Conservation (phyloP, 768 basidiomycete genomes). For the Leccinellum albellum region DNA sequence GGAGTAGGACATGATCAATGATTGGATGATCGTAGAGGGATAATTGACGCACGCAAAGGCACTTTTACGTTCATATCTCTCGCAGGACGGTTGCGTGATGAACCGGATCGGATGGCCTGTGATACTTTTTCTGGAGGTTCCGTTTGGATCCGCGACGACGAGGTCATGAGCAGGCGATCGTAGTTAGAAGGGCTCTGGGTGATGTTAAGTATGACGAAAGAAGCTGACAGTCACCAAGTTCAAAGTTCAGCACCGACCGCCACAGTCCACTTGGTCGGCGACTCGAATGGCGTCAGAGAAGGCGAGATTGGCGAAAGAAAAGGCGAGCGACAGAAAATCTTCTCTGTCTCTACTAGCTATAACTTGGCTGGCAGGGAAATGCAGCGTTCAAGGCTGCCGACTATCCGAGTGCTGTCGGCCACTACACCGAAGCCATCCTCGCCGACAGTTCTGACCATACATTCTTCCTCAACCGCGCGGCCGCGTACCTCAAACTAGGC, state of each 20-base stretch:
- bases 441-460: slow-evolving; percentile 70
- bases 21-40: background rate
- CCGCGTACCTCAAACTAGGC: slow-evolving; percentile 90
- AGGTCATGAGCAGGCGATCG: background rate
- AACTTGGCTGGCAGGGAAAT: slow-evolving; percentile 63
- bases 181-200: too few relatives aligned
- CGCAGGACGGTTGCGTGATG: slow-evolving; percentile 3
- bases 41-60: slow-evolving; percentile 25
- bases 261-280: slow-evolving; percentile 2
- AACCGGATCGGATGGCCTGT: background rate
- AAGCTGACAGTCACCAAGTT: background rate
- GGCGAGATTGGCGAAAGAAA: slow-evolving; percentile 34
- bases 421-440: slow-evolving; percentile 79
- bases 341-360: background rate
- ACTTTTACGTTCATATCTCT: slow-evolving; percentile 10
- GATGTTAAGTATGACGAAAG: background rate
- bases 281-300: slow-evolving; percentile 33
- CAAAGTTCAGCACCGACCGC: slow-evolving; percentile 5
- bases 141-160: slow-evolving; percentile 1
- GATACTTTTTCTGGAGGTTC: background rate
- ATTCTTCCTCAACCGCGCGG: slow-evolving; percentile 82
- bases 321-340: slow-evolving; percentile 9
- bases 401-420: slow-evolving; percentile 75
- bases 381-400: slow-evolving; percentile 78
- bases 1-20: slow-evolving; percentile 11